Base-by-base conservation (phyloP, 306 rosid genomes). In the Casuarina equisetifolia region DNA sequence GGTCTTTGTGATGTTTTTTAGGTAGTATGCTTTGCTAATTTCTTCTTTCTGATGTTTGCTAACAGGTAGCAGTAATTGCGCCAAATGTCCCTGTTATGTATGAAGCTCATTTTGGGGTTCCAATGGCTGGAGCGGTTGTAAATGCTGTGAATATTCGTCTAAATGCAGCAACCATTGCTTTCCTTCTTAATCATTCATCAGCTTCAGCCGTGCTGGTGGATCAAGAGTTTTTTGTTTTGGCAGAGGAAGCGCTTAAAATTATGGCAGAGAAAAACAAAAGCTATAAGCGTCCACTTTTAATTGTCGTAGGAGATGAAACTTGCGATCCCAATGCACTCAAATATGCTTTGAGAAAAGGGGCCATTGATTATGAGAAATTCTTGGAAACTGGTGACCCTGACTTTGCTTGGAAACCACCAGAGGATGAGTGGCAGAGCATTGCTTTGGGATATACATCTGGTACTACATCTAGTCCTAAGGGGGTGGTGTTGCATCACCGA, bases 391-490 rank as follows among this genome's bases (percentile, higher is more conserved):
- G 99, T 57, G 91, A 95, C 75, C 91, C 96, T 64, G 97, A 88
- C 32, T 95, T 74, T 78, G 84, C 82, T 67, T 95, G 99, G 97
- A 84, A 87, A 69, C 90, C 92, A 11, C 99, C 99, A 2, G 89
- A 87, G 80, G 99, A 95, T 80, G 99, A 95, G 91, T 95, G 99
- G 97, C 97, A 92, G 86, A 95, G 99, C 86, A 92, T 95, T 81
- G 55, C 97, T 64, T 81, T 95, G 86, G 97, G 97, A 63, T 95
- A 95, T 80, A 95, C 99, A 7, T 95, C 99, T 9, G 99, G 97
- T 7, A 92, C 97, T 11, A 95, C 99, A 1, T 89, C 99, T 61
- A 95, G 93, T 80, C 99, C 99, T 0, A 95, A 95, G 81, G 99
- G 99, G 4, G 99, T 95, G 74, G 97, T 95, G 3, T 83, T 95